Percentiles rank a stretch among this genome's conserved stretches.
These are phyloP conservation scores for Candida lessepsii DNA, from an alignment of 805 yeast genomes.

Conservation along the genomic window DNA sequence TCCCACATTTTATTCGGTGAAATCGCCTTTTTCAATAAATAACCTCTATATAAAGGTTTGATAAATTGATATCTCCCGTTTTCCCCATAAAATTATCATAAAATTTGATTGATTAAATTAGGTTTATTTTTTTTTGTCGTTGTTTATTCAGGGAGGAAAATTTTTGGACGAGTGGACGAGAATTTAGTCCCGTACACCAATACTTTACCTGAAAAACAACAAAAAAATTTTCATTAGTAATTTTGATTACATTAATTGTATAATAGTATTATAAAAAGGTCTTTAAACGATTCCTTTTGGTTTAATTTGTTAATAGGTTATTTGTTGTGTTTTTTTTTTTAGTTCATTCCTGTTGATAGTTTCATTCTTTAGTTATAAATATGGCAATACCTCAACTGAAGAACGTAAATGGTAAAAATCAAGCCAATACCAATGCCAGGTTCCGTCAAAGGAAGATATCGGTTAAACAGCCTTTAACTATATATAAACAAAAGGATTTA, in stretches of 20 bases:
- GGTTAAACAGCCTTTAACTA: constrained; percentile 81
- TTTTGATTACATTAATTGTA: neutral
- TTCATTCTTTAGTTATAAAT: neutral
- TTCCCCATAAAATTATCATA: constrained; percentile 4
- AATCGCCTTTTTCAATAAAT: neutral
- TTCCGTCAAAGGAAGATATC: constrained; percentile 94
- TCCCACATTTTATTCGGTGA: neutral
- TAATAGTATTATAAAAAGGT: constrained; percentile 1
- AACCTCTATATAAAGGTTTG: neutral
- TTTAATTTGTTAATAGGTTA: neutral
- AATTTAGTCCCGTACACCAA: constrained; percentile 10
- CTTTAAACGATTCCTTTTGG: neutral
- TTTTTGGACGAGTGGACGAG: constrained; percentile 7
- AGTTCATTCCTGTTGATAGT: constrained; percentile 6
- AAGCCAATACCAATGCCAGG: constrained; percentile 55
- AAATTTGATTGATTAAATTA: constrained; percentile 9
- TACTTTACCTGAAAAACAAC: constrained; percentile 4
- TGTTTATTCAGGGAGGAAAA: constrained; percentile 11
- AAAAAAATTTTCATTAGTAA: neutral
- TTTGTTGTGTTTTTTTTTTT: neutral
- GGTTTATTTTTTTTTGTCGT: constrained; percentile 3
- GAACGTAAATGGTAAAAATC: constrained; percentile 22
- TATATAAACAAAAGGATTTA: constrained; percentile 73
- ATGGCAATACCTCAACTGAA: constrained; percentile 45
- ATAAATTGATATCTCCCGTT: neutral